Conservation (phyloP, 2,329 filamentous ascomycete species). For the Monosporascus sp. region DNA sequence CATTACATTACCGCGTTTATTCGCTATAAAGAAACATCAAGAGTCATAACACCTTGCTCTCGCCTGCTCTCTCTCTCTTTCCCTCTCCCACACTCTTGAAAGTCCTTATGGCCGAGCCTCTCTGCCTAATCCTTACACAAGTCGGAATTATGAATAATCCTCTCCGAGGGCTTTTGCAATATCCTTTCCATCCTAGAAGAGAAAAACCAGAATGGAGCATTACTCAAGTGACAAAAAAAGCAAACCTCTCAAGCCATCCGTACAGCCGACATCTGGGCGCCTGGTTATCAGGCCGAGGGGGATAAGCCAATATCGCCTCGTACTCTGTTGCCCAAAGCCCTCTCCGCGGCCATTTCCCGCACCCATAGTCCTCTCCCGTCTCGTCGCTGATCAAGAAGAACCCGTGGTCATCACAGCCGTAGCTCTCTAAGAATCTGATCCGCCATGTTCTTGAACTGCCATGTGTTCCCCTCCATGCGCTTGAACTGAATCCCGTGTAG, state of each 20-base stretch:
- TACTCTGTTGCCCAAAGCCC: neutral
- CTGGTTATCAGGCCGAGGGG: no score
- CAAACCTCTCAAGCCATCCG: neutral
- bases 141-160: neutral
- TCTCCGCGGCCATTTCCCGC: neutral
- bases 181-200: neutral
- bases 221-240: neutral
- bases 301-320: neutral
- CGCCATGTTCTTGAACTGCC: conserved; percentile 98
- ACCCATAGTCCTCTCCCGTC: neutral
- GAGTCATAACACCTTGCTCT: neutral
- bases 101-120: no score
- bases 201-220: neutral
- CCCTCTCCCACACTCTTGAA: no score
- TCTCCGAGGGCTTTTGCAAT: neutral
- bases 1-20: neutral
- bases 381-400: neutral
- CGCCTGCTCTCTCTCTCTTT: neutral
- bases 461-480: conserved; percentile 89
- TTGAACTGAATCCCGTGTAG: conserved; percentile 98
- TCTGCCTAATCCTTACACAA: neutral
- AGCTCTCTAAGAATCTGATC: conserved; percentile 88
- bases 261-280: no score
- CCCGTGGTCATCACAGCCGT: conserved; percentile 51
- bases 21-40: neutral